phyloP scores from a whole-genome alignment of 768 basidiomycete genomes.

The Boletus reticulatus region DNA sequence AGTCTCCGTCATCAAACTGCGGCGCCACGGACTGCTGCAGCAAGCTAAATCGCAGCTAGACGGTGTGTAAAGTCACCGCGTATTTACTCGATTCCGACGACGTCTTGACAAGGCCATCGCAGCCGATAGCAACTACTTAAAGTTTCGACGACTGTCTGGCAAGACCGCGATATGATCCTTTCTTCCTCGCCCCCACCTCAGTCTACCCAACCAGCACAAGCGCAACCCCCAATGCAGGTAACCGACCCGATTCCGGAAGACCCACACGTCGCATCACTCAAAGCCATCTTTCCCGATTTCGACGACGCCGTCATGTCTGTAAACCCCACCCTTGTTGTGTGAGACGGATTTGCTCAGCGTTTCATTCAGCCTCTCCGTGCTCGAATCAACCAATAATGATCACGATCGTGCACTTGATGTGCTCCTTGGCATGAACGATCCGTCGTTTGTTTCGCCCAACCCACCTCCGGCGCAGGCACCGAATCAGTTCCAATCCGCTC shows the following conservation, averaged over 20 bases:
- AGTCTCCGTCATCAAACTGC: neutral
- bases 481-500: slow-evolving; percentile 1
- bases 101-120: neutral
- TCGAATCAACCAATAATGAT: slow-evolving; percentile 68
- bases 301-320: slow-evolving; percentile 69
- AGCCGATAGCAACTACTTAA: neutral
- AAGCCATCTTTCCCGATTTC: slow-evolving; percentile 78
- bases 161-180: slow-evolving; percentile 17
- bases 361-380: slow-evolving; percentile 55
- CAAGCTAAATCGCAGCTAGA: neutral
- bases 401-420: slow-evolving; percentile 76
- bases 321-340: neutral
- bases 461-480: neutral
- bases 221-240: neutral
- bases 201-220: neutral
- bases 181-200: slow-evolving; percentile 15
- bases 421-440: slow-evolving; percentile 85
- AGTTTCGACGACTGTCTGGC: neutral
- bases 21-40: neutral
- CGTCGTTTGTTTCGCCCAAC: slow-evolving; percentile 53
- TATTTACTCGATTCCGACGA: slow-evolving; percentile 4
- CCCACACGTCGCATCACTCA: slow-evolving; percentile 53
- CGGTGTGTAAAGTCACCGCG: neutral
- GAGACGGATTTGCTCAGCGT: neutral
- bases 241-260: slow-evolving; percentile 22